A percentile compares a stretch with the other conserved stretches of the same genome.
phyloP scores from a whole-genome alignment of 2,329 filamentous ascomycete species.

The Pestalotiopsis sp. region DNA sequence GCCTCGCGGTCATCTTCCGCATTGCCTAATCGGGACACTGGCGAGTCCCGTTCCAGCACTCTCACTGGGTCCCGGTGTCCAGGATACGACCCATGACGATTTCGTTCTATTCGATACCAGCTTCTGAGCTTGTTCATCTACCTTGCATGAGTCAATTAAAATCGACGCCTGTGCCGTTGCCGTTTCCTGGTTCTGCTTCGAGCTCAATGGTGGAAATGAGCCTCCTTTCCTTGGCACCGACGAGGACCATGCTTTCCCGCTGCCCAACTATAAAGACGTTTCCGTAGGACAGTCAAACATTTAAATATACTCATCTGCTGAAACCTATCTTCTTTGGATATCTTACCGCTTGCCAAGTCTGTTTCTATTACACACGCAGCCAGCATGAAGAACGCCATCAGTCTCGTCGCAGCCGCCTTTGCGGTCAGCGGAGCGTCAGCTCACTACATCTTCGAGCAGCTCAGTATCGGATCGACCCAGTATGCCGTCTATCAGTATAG shows the following conservation, averaged over 20 bases:
- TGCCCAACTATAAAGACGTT: not conserved
- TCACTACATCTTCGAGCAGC: constrained; percentile 44
- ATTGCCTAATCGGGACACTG: constrained; percentile 4
- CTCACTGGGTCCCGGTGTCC: not conserved
- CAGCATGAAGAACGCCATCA: constrained; percentile 8
- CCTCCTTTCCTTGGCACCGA: not conserved
- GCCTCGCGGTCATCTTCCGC: constrained; percentile 2
- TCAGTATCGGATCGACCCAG: constrained; percentile 33
- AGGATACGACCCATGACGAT: not conserved
- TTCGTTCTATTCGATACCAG: constrained; percentile 5
- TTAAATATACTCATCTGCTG: not conserved
- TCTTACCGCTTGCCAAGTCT: not conserved
- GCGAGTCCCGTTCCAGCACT: not conserved
- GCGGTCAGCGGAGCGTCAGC: constrained; percentile 33
- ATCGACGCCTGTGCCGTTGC: not conserved
- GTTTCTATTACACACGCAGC: not conserved
- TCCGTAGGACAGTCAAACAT: not conserved
- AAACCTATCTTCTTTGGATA: not conserved
- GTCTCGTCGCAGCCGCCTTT: constrained; percentile 24
- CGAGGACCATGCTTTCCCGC: not conserved
- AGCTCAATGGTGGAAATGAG: constrained; percentile 7
- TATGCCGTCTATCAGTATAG: constrained; percentile 38
- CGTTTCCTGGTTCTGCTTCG: not conserved
- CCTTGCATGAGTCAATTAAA: constrained; percentile 3
- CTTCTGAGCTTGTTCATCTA: not conserved